These are phyloP conservation scores for Marchantia polymorpha DNA, from an alignment of 225 moss, liverwort and hornwort genomes.

Conservation along the genomic window DNA sequence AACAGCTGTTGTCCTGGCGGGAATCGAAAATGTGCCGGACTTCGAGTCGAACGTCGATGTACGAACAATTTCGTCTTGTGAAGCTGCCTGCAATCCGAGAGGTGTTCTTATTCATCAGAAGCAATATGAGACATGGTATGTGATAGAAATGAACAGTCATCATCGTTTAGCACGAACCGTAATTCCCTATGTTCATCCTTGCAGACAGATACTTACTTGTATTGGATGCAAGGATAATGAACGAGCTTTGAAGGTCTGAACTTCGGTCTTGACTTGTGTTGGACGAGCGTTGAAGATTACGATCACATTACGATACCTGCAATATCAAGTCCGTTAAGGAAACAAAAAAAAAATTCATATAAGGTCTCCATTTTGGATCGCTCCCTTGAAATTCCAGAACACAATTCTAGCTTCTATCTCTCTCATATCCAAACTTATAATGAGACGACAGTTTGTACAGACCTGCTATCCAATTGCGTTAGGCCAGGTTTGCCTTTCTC, in stretches of 20 bases:
- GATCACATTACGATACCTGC: slow-evolving; percentile 59
- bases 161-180: neutral
- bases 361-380: too few relatives aligned
- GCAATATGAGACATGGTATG: neutral
- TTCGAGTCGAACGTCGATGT: slow-evolving; percentile 51
- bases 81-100: slow-evolving; percentile 43
- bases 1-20: slow-evolving; percentile 77
- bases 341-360: too few relatives aligned
- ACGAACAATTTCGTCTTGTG: slow-evolving; percentile 57
- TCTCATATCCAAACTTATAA: neutral
- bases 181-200: neutral
- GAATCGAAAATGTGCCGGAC: slow-evolving; percentile 60
- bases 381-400: neutral
- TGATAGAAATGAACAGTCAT: too few relatives aligned
- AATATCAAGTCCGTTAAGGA: neutral
- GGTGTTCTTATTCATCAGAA: neutral
- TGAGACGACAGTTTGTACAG: too few relatives aligned
- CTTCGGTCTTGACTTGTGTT: slow-evolving; percentile 44
- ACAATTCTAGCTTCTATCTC: neutral
- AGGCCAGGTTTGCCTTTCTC: slow-evolving; percentile 67
- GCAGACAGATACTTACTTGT: slow-evolving; percentile 35
- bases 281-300: slow-evolving; percentile 80
- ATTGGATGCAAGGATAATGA: slow-evolving; percentile 67
- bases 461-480: slow-evolving; percentile 74
- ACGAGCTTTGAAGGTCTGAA: slow-evolving; percentile 43